Percentiles rank a stretch among this genome's conserved stretches.
Conservation (phyloP, 805 yeast genomes). For the Pichia cabralensis region DNA sequence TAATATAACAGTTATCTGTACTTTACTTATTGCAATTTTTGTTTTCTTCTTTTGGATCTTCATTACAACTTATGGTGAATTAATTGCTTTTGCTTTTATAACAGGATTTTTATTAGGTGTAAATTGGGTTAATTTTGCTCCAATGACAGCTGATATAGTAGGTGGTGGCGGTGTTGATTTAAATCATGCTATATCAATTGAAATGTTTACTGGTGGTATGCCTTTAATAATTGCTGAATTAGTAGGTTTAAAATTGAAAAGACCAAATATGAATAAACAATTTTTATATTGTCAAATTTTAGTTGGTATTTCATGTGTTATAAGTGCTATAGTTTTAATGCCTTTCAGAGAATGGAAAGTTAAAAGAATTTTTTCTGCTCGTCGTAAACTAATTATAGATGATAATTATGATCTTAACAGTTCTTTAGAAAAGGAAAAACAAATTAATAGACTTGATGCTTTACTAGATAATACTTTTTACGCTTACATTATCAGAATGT, state of each 20-base stretch:
- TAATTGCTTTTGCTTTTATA: constrained; percentile 34
- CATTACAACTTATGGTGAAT: constrained; percentile 29
- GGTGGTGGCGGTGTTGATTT: constrained; percentile 24
- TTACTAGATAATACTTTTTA: constrained; percentile 6
- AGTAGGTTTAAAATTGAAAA: constrained; percentile 21
- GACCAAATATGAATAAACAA: constrained; percentile 29
- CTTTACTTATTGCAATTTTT: constrained; percentile 28
- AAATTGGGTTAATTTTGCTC: constrained; percentile 30
- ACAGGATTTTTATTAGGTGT: constrained; percentile 39
- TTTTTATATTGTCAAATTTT: constrained; percentile 53
- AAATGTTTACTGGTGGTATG: constrained; percentile 21
- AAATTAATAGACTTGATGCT: constrained; percentile 6
- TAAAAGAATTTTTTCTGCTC: constrained; percentile 27
- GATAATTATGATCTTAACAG: constrained; percentile 1
- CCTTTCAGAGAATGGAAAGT: constrained; percentile 50
- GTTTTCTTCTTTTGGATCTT: constrained; percentile 42
- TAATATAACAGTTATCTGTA: constrained; percentile 32
- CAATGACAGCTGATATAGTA: constrained; percentile 27
- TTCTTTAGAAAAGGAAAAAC: constrained; percentile 2
- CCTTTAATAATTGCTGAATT: constrained; percentile 26
- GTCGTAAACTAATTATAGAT: constrained; percentile 9
- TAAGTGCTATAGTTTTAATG: constrained; percentile 33
- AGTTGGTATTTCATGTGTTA: constrained; percentile 38
- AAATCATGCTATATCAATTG: constrained; percentile 20
- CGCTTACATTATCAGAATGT: constrained; percentile 14